Percentiles rank a stretch among this genome's conserved stretches.
Evolutionary conservation across 768 basidiomycete species (phyloP).

Genomic region (Grammothele lineata): DNA sequence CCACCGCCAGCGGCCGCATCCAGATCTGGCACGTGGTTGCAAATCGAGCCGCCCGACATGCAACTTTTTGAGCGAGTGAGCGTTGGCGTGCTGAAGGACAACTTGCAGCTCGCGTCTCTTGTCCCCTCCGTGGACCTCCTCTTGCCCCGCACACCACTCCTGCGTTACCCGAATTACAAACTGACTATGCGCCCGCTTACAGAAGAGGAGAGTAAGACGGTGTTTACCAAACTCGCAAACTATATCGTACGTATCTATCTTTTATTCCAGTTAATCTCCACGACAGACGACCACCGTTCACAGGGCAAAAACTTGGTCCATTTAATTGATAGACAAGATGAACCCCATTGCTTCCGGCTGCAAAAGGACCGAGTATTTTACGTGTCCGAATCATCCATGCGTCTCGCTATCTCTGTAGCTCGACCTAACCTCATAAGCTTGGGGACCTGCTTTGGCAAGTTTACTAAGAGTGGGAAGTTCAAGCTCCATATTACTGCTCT

Average conservation of each 20-base stretch:
- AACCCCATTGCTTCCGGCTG: slow-evolving; percentile 92
- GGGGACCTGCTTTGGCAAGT: slow-evolving; percentile 97
- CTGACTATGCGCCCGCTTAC: slow-evolving; percentile 97
- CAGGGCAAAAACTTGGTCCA: slow-evolving; percentile 96
- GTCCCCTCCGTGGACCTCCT: too few relatives aligned
- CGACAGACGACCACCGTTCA: not conserved
- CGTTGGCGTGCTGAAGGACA: too few relatives aligned
- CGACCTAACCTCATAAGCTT: slow-evolving; percentile 88
- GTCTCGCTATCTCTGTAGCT: slow-evolving; percentile 86
- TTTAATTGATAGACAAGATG: slow-evolving; percentile 90
- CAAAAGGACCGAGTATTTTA: slow-evolving; percentile 96
- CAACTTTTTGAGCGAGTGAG: slow-evolving; percentile 5
- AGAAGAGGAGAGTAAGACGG: slow-evolving; percentile 93
- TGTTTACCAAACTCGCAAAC: slow-evolving; percentile 96
- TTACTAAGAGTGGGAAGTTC: slow-evolving; percentile 96
- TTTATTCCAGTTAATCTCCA: not conserved
- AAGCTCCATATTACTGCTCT: slow-evolving; percentile 93
- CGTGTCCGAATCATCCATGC: slow-evolving; percentile 93
- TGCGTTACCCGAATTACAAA: too few relatives aligned
- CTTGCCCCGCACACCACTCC: too few relatives aligned
- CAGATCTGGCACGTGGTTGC: not conserved
- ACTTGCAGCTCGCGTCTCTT: too few relatives aligned
- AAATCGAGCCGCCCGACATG: slow-evolving; percentile 5
- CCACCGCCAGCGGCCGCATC: too few relatives aligned
- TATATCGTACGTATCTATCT: slow-evolving; percentile 67